A percentile compares a stretch with the other conserved stretches of the same genome.
Conservation (phyloP, 2,329 filamentous ascomycete genomes). For the Diaporthe australafricana region DNA sequence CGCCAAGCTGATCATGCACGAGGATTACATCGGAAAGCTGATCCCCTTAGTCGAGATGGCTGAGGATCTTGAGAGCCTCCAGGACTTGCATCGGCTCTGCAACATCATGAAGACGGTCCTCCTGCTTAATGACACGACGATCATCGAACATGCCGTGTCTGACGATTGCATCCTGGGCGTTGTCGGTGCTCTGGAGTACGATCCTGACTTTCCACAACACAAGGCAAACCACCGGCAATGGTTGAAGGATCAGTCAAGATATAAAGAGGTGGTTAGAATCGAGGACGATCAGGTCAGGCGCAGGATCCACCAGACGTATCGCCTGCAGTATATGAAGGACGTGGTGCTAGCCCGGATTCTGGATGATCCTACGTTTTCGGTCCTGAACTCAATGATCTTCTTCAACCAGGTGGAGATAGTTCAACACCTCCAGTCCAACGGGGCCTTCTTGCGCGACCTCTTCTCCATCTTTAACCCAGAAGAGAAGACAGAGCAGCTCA, state of each 20-base stretch:
- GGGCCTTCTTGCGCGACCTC: conserved; percentile 81
- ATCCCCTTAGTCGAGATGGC: conserved; percentile 88
- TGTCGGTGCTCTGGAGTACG: conserved; percentile 95
- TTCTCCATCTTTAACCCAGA: conserved; percentile 85
- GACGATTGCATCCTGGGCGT: conserved; percentile 92
- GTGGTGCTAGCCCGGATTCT: conserved; percentile 97
- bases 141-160: conserved; percentile 93
- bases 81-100: conserved; percentile 90
- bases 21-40: conserved; percentile 89
- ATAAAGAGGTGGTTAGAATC: conserved; percentile 96
- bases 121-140: conserved; percentile 90
- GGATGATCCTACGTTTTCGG: conserved; percentile 97
- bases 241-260: conserved; percentile 87
- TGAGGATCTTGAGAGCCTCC: conserved; percentile 88
- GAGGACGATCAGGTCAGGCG: conserved; percentile 82
- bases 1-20: conserved; percentile 85
- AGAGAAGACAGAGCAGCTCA: conserved; percentile 65
- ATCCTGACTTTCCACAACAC: conserved; percentile 96
- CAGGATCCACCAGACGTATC: conserved; percentile 97
- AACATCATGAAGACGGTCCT: conserved; percentile 99
- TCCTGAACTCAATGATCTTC: conserved; percentile 97
- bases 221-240: conserved; percentile 98
- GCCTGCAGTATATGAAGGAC: conserved; percentile 95
- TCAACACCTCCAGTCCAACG: conserved; percentile 89
- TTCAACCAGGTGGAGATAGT: conserved; percentile 99